Base-by-base conservation (phyloP, 805 yeast species). In the Kregervanrija delftensis region DNA sequence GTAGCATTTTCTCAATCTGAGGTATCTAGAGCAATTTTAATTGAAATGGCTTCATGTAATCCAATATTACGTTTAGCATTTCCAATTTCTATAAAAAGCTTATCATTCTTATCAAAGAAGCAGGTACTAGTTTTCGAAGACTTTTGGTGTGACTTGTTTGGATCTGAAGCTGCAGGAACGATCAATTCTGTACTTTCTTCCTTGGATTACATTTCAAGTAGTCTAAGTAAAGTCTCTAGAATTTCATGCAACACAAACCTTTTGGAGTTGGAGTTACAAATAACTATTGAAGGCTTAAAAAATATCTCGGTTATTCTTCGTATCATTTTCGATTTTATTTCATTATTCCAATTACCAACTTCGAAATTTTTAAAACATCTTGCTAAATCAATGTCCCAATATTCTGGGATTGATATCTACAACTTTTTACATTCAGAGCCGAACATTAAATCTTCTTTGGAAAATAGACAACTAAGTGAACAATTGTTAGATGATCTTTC, bases 101-200 rank as follows among this genome's bases (percentile, higher is more conserved):
- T 50, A 5, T 11, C 11, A 11, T 39, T 16, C 3, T 30, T 61
- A 11, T 33, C 57, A 0, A 9, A 47, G 5, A 56, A 46, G 35
- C 64, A 66, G 17, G 11, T 61, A 2, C 35, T 44, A 9, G 55
- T 69, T 9, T 69, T 64, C 38, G 61, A 65, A 30, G 59, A 60
- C 10, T 58, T 71, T 3, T 79, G 87, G 82, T 70, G 78, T 43
- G 74, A 74, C 39, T 43, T 83, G 0, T 61, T 82, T 41, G 91
- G 91, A 1, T 81, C 79, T 57, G 91, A 84, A 60, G 61, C 78
- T 4, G 45, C 51, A 2, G 73, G 72, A 0, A 75, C 87, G 0
- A 55, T 83, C 5, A 72, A 73, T 48, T 59, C 68, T 5, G 55
- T 52, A 13, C 59, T 80, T 9, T 63, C 62, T 15, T 41, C 48